These are phyloP conservation scores for Eucommia ulmoides DNA, from an alignment of 257 asterid species.

Conservation along the genomic window DNA sequence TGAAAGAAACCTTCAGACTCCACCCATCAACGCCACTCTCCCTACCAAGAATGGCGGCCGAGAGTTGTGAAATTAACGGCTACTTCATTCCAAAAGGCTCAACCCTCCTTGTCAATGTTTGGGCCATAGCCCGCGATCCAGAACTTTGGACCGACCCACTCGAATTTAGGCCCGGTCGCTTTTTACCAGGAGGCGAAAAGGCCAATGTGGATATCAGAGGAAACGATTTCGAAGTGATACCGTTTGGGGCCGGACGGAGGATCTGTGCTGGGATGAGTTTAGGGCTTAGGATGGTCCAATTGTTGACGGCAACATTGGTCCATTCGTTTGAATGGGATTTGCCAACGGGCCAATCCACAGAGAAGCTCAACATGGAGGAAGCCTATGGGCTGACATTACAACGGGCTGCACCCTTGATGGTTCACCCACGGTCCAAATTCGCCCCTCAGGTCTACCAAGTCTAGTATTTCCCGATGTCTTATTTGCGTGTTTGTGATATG, in stretches of 20 bases:
- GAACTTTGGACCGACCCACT: constrained; percentile 51
- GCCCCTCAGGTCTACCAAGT: constrained; percentile 21
- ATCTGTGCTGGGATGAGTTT: constrained; percentile 73
- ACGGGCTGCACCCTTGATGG: constrained; percentile 47
- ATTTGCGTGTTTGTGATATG: too few relatives aligned
- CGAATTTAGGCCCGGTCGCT: constrained; percentile 49
- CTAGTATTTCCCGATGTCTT: too few relatives aligned
- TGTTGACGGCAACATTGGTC: constrained; percentile 52
- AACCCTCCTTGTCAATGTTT: constrained; percentile 63
- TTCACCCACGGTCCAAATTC: constrained; percentile 53
- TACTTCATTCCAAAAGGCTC: constrained; percentile 68
- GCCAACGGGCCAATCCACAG: constrained; percentile 25
- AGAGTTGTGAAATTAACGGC: constrained; percentile 54
- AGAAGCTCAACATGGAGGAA: constrained; percentile 62
- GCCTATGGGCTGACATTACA: constrained; percentile 71
- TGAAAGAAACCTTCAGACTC: constrained; percentile 75
- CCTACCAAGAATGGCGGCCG: constrained; percentile 55
- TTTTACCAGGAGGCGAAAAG: constrained; percentile 54
- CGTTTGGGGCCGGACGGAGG: constrained; percentile 89
- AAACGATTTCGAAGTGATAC: constrained; percentile 69
- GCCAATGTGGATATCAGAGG: constrained; percentile 52
- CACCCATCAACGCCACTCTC: constrained; percentile 93
- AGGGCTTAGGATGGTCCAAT: constrained; percentile 73
- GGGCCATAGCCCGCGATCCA: constrained; percentile 89
- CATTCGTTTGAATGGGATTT: constrained; percentile 60